These are phyloP conservation scores for Asterophora lycoperdoides DNA, from an alignment of 768 basidiomycete species.

Conservation along the genomic window DNA sequence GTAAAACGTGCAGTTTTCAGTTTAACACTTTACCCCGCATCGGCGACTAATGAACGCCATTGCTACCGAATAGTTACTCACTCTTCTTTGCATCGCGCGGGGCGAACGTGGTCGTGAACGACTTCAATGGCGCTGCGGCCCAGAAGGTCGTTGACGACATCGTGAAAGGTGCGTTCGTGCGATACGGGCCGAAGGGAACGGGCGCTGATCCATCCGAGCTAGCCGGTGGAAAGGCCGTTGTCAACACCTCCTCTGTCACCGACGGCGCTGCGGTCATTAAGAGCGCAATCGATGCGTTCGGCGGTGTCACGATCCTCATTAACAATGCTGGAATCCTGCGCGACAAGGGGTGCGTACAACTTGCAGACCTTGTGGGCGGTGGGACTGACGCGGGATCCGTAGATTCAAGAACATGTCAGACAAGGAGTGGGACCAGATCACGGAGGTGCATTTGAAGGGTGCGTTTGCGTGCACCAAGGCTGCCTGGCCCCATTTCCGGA, in stretches of 20 bases:
- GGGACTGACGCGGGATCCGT: constrained; percentile 2
- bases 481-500: constrained; percentile 93
- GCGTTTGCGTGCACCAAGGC: constrained; percentile 92
- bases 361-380: not conserved
- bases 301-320: constrained; percentile 79
- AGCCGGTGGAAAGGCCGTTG: constrained; percentile 90
- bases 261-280: constrained; percentile 86
- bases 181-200: not conserved
- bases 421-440: constrained; percentile 86
- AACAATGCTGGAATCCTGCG: constrained; percentile 95
- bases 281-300: constrained; percentile 82
- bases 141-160: constrained; percentile 93
- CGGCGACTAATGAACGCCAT: constrained; percentile 4
- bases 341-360: constrained; percentile 59
- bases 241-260: constrained; percentile 80
- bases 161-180: constrained; percentile 51
- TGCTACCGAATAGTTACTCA: constrained; percentile 82
- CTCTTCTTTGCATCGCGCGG: constrained; percentile 89
- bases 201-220: constrained; percentile 5
- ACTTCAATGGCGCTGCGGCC: constrained; percentile 83
- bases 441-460: constrained; percentile 90
- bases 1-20: constrained; percentile 67
- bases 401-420: constrained; percentile 98
- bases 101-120: constrained; percentile 93
- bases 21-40: not conserved